phyloP scores from a whole-genome alignment of 2,329 filamentous ascomycete species.

The Xylaria polymorpha region DNA sequence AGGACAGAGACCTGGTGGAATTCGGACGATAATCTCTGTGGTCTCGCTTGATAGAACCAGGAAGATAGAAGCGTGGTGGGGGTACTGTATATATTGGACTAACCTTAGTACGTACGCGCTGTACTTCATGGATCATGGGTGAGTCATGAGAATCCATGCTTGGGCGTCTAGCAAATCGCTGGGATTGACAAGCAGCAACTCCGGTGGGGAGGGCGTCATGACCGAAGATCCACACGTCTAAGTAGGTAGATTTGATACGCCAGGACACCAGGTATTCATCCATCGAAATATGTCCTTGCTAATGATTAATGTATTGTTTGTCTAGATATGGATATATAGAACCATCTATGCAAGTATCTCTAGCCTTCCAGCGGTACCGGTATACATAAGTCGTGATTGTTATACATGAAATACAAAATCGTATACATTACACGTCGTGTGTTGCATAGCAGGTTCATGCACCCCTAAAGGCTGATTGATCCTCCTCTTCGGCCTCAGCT shows the following conservation, averaged over 20 bases:
- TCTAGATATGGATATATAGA: constrained; percentile 4
- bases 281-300: not conserved
- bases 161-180: not conserved
- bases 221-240: not conserved
- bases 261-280: not conserved
- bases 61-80: not conserved
- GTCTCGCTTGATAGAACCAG: not conserved
- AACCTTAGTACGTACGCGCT: not conserved
- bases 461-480: not conserved
- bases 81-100: no score
- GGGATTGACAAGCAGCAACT: not conserved
- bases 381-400: constrained; percentile 23
- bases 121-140: not conserved
- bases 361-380: constrained; percentile 13
- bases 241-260: not conserved
- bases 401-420: constrained; percentile 26
- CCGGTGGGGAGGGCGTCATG: constrained; percentile 6
- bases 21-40: not conserved
- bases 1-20: not conserved
- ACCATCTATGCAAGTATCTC: constrained; percentile 20
- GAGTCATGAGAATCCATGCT: constrained; percentile 12
- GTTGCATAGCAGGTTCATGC: not conserved
- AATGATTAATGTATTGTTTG: constrained; percentile 10
- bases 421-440: not conserved
- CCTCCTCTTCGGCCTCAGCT: not conserved